Percentiles rank a stretch among this genome's conserved stretches.
Conservation (phyloP, 2,329 filamentous ascomycete species). For the Fusarium sp. region DNA sequence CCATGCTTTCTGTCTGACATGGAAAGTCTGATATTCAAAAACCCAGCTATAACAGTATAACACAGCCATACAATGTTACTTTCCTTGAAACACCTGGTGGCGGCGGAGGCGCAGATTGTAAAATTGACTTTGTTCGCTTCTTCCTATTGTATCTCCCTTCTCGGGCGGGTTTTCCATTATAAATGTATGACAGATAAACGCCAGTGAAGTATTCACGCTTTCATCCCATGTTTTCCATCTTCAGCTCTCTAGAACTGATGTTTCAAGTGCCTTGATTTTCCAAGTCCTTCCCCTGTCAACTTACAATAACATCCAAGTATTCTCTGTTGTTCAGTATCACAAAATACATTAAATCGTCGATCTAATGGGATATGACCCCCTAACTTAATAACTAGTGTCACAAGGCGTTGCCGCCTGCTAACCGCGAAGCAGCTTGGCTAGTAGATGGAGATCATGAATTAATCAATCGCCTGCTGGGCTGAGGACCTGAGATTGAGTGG, state of each 20-base stretch:
- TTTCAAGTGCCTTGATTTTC: conserved; percentile 13
- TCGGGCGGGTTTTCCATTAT: background rate
- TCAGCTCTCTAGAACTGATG: conserved; percentile 10
- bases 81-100: conserved; percentile 23
- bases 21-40: conserved; percentile 4
- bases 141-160: no score
- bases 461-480: conserved; percentile 33
- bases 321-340: conserved; percentile 1
- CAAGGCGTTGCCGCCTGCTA: conserved; percentile 38
- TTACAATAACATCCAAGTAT: conserved; percentile 13
- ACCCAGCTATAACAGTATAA: background rate
- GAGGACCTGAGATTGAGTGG: conserved; percentile 31
- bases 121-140: conserved; percentile 2
- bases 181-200: conserved; percentile 1
- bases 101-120: conserved; percentile 24
- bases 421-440: conserved; percentile 30
- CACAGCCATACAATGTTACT: background rate
- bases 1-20: conserved; percentile 30
- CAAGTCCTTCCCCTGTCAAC: background rate
- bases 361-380: conserved; percentile 33
- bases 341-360: conserved; percentile 25
- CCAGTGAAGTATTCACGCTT: conserved; percentile 2
- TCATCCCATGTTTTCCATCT: background rate
- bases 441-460: conserved; percentile 41
- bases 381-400: conserved; percentile 33